Conservation (phyloP, 148 eudicot genomes). For the Camellia granthamiana region DNA sequence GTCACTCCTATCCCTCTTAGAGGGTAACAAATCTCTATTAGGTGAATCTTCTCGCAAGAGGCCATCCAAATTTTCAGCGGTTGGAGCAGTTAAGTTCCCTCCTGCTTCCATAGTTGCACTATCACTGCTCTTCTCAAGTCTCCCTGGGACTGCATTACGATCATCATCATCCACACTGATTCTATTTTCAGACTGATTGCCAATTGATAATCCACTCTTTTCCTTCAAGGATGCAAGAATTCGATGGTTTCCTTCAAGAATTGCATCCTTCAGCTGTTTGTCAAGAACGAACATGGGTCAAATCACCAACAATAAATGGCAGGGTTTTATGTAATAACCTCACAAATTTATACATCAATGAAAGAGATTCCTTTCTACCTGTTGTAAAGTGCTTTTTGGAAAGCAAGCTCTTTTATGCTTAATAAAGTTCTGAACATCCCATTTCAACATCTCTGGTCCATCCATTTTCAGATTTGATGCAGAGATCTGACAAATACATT, state of each 20-base stretch:
- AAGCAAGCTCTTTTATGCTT: conserved; percentile 44
- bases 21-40: conserved; percentile 18
- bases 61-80: conserved; percentile 11
- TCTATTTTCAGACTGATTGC: conserved; percentile 15
- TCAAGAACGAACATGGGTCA: neutral
- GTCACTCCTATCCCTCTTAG: conserved; percentile 27
- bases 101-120: conserved; percentile 10
- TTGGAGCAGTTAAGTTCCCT: conserved; percentile 16
- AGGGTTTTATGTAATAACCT: neutral
- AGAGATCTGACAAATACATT: conserved; percentile 30
- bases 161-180: conserved; percentile 21
- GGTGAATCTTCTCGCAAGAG: conserved; percentile 12
- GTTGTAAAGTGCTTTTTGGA: conserved; percentile 42
- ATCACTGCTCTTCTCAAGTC: conserved; percentile 8
- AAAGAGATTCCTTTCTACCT: conserved; percentile 35
- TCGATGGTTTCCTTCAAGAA: conserved; percentile 43
- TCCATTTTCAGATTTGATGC: conserved; percentile 23
- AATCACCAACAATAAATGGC: conserved; percentile 8
- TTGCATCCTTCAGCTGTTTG: conserved; percentile 57
- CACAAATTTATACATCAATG: neutral
- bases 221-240: conserved; percentile 40
- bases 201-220: conserved; percentile 35
- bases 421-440: conserved; percentile 43
- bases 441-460: conserved; percentile 31
- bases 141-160: conserved; percentile 11